A percentile compares a stretch with the other conserved stretches of the same genome.
These are phyloP conservation scores for Lathyrus sativus DNA, from an alignment of 306 rosid species.

Conservation along the genomic window DNA sequence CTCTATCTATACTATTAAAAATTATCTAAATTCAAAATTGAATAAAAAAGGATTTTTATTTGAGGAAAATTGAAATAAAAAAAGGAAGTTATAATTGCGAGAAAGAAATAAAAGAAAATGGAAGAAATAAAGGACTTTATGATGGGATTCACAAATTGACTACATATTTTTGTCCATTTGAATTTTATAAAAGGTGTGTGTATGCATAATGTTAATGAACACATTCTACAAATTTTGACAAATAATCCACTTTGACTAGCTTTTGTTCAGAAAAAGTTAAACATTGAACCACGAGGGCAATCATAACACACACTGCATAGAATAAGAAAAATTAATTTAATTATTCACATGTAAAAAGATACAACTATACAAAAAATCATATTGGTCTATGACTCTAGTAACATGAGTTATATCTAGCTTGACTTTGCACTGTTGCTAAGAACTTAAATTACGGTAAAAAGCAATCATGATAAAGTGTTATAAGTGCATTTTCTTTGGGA, in stretches of 20 bases:
- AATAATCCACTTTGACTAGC: constrained; percentile 55
- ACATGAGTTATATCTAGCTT: neutral
- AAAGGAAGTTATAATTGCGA: neutral
- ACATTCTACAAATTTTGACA: constrained; percentile 56
- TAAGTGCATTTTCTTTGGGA: neutral
- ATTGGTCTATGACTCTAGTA: neutral
- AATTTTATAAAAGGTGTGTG: constrained; percentile 39
- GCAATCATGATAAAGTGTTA: neutral
- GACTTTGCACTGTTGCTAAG: neutral
- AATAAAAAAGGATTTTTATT: no score
- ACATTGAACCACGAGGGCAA: constrained; percentile 52
- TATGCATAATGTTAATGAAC: constrained; percentile 36
- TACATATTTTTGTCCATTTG: constrained; percentile 37
- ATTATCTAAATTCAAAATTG: no score
- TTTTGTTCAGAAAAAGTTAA: constrained; percentile 52
- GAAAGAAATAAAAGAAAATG: neutral
- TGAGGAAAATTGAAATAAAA: neutral
- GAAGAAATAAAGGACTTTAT: constrained; percentile 14
- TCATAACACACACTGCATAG: constrained; percentile 48
- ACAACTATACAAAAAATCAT: no score
- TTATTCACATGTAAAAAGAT: no score
- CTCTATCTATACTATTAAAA: no score
- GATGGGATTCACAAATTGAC: constrained; percentile 44
- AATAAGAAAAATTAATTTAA: constrained; percentile 5
- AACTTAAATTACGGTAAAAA: constrained; percentile 31